Evolutionary conservation across 108 stramenopile species (phyloP).

Genomic region (Craspedostauros australis): DNA sequence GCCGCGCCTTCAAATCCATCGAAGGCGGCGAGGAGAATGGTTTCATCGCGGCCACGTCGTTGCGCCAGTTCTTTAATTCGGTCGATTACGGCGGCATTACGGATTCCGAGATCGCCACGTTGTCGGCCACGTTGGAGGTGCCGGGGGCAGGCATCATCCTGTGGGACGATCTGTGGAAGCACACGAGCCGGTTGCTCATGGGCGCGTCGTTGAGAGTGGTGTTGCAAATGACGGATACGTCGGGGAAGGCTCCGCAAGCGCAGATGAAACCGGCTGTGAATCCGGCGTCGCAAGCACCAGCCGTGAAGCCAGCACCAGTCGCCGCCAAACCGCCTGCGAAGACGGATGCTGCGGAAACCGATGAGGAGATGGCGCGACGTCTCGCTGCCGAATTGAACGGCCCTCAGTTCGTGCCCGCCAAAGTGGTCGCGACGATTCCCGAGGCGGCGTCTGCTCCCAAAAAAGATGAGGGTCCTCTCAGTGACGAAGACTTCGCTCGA

Average conservation of each 20-base stretch:
- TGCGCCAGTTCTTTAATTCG: slow-evolving; percentile 42
- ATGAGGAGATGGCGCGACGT: slow-evolving; percentile 45
- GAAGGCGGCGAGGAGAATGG: slow-evolving; percentile 69
- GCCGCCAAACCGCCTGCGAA: not conserved
- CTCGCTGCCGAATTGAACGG: slow-evolving; percentile 45
- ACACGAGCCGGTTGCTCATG: slow-evolving; percentile 42
- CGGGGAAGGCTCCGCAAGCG: not conserved
- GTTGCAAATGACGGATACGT: slow-evolving; percentile 18
- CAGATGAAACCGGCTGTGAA: not conserved
- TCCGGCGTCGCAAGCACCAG: slow-evolving; percentile 1
- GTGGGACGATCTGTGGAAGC: slow-evolving; percentile 80
- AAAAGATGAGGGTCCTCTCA: slow-evolving; percentile 4
- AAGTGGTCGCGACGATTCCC: slow-evolving; percentile 14
- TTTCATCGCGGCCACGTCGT: slow-evolving; percentile 41
- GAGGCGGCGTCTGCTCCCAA: slow-evolving; percentile 4
- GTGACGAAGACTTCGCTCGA: slow-evolving; percentile 54
- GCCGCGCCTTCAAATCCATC: slow-evolving; percentile 66
- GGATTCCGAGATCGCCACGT: slow-evolving; percentile 36
- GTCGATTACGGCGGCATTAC: slow-evolving; percentile 39
- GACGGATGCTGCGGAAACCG: slow-evolving; percentile 12
- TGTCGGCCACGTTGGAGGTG: slow-evolving; percentile 61
- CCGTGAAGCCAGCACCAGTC: not conserved
- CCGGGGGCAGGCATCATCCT: slow-evolving; percentile 70
- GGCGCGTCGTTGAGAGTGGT: slow-evolving; percentile 55
- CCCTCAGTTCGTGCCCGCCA: not conserved